Evolutionary conservation across 257 asterid species (phyloP).

Genomic region (Solanum commersonii): DNA sequence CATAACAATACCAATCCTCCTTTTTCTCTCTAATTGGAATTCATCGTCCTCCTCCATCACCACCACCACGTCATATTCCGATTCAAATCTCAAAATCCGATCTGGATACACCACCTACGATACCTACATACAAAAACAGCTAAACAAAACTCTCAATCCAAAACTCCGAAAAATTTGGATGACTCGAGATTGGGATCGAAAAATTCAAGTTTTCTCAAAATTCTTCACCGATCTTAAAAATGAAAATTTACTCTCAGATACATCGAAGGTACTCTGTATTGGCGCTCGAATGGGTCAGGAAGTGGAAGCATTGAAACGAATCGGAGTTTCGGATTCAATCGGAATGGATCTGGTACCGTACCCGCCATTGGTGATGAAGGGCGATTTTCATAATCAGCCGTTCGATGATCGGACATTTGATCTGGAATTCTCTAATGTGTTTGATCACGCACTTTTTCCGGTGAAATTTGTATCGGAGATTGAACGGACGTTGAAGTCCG

Average conservation of each 20-base stretch:
- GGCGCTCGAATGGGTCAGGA: neutral
- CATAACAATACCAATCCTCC: neutral
- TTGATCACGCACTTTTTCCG: conserved; percentile 93
- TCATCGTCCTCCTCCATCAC: neutral
- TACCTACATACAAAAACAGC: neutral
- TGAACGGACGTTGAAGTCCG: conserved; percentile 63
- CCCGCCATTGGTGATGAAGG: conserved; percentile 77
- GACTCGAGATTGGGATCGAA: neutral
- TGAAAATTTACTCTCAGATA: neutral
- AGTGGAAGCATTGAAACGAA: neutral
- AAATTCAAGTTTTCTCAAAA: neutral
- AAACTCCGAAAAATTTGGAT: neutral
- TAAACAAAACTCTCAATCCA: neutral
- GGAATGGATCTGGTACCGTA: conserved; percentile 68
- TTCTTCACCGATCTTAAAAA: neutral
- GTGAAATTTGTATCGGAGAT: conserved; percentile 67
- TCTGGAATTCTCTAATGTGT: conserved; percentile 87
- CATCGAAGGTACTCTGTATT: neutral
- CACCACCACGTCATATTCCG: neutral
- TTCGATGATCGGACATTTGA: conserved; percentile 40
- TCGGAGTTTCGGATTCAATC: neutral
- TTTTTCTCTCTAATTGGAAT: neutral
- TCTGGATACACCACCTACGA: neutral
- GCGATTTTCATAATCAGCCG: conserved; percentile 36
- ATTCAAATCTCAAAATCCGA: neutral